Evolutionary conservation across 257 asterid genomes (phyloP).

Genomic region (Solanum tarijense): DNA sequence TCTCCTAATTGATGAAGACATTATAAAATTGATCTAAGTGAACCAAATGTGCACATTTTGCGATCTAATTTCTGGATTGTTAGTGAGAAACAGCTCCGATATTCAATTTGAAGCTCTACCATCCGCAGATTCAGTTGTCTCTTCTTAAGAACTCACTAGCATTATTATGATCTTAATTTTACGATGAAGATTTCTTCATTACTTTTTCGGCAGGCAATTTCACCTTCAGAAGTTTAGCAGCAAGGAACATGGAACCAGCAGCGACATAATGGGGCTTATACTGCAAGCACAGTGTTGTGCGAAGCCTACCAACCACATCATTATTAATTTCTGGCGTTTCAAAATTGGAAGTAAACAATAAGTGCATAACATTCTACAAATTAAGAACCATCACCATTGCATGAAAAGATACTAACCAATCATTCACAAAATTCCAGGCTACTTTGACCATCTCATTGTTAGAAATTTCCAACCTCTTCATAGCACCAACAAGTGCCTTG

Average conservation of each 20-base stretch:
- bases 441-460: constrained; percentile 37
- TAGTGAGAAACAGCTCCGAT: neutral
- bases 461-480: constrained; percentile 34
- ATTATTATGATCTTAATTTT: neutral
- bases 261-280: constrained; percentile 53
- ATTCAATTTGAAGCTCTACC: neutral
- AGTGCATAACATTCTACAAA: neutral
- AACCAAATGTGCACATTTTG: neutral
- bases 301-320: constrained; percentile 28
- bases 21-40: neutral
- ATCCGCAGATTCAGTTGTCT: neutral
- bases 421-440: constrained; percentile 64
- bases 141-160: neutral
- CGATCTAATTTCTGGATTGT: neutral
- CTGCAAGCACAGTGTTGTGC: constrained; percentile 51
- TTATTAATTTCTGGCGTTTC: neutral
- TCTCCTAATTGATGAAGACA: neutral
- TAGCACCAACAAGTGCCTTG: constrained; percentile 46
- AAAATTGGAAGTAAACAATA: neutral
- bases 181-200: neutral
- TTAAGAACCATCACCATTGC: neutral
- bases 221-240: constrained; percentile 40
- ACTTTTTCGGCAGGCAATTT: constrained; percentile 30
- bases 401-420: constrained; percentile 26
- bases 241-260: constrained; percentile 50